Evolutionary conservation across 495 filamentous ascomycete species (phyloP).

Genomic region (Talaromyces stipitatus): DNA sequence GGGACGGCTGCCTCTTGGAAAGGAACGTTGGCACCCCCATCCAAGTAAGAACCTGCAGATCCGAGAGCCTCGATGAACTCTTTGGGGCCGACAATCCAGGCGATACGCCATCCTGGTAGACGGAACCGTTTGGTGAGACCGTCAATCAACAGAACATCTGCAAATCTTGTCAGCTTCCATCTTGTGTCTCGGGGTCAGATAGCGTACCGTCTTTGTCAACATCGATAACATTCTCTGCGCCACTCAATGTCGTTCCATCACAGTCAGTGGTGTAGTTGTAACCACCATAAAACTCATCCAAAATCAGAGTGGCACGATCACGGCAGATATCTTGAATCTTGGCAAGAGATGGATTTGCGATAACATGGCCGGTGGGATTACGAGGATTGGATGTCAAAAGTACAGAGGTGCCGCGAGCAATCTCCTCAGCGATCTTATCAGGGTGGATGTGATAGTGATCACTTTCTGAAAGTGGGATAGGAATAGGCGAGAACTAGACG

Average conservation of each 20-base stretch:
- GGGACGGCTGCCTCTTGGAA: slow-evolving; percentile 91
- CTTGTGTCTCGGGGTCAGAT: neutral
- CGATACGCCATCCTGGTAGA: slow-evolving; percentile 92
- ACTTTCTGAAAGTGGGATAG: slow-evolving; percentile 71
- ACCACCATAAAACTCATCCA: slow-evolving; percentile 95
- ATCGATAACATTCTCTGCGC: slow-evolving; percentile 74
- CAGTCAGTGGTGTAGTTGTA: slow-evolving; percentile 92
- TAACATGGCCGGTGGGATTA: slow-evolving; percentile 87
- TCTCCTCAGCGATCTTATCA: slow-evolving; percentile 85
- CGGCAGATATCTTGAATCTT: slow-evolving; percentile 89
- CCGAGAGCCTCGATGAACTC: slow-evolving; percentile 94
- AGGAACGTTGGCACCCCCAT: slow-evolving; percentile 88
- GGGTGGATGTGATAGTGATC: slow-evolving; percentile 89
- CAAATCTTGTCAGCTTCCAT: slow-evolving; percentile 34
- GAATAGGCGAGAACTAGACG: slow-evolving; percentile 74
- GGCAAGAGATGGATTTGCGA: slow-evolving; percentile 70
- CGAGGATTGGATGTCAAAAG: slow-evolving; percentile 95
- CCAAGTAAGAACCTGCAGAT: slow-evolving; percentile 89
- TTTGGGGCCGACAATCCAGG: slow-evolving; percentile 93
- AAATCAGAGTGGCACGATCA: slow-evolving; percentile 81
- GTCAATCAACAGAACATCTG: slow-evolving; percentile 85
- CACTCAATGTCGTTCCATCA: slow-evolving; percentile 79
- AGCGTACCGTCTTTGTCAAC: slow-evolving; percentile 54
- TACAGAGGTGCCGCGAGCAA: slow-evolving; percentile 77
- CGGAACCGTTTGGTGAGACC: slow-evolving; percentile 96